A percentile compares a stretch with the other conserved stretches of the same genome.
Evolutionary conservation across 139 green algal genomes (phyloP).

Genomic region (Ettlia oleoabundans): DNA sequence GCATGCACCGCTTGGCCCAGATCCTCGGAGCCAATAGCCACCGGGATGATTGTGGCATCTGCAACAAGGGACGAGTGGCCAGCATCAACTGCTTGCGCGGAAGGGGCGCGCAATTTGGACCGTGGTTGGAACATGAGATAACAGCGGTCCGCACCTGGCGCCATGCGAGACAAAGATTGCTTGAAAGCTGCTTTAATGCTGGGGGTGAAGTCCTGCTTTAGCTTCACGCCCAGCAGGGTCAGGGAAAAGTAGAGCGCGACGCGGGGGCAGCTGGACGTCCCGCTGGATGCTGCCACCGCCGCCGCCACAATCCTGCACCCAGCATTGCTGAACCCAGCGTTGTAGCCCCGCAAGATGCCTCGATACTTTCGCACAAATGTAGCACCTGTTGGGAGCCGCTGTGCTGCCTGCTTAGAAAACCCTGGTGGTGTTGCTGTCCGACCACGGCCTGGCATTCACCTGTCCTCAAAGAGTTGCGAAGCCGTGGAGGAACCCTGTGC

Average conservation of each 20-base stretch:
- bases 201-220: neutral
- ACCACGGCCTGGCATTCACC: too few species aligned
- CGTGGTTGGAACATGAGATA: too few species aligned
- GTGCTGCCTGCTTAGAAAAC: too few species aligned
- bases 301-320: neutral
- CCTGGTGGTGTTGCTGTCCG: too few species aligned
- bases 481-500: too few species aligned
- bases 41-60: slow-evolving; percentile 10
- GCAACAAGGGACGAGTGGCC: neutral
- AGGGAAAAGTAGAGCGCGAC: neutral
- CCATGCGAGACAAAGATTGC: neutral
- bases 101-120: too few species aligned
- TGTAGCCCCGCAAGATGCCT: too few species aligned
- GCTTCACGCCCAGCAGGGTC: neutral
- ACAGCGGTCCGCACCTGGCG: neutral
- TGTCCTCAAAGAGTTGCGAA: too few species aligned
- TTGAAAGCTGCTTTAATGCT: neutral
- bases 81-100: too few species aligned
- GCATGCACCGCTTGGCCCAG: slow-evolving; percentile 9
- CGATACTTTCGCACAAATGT: too few species aligned
- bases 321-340: too few species aligned
- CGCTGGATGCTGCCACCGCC: neutral
- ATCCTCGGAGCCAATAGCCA: slow-evolving; percentile 2
- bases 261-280: neutral
- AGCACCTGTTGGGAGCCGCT: too few species aligned